Base-by-base conservation (phyloP, 306 rosid genomes). In the Mimosa pudica region DNA sequence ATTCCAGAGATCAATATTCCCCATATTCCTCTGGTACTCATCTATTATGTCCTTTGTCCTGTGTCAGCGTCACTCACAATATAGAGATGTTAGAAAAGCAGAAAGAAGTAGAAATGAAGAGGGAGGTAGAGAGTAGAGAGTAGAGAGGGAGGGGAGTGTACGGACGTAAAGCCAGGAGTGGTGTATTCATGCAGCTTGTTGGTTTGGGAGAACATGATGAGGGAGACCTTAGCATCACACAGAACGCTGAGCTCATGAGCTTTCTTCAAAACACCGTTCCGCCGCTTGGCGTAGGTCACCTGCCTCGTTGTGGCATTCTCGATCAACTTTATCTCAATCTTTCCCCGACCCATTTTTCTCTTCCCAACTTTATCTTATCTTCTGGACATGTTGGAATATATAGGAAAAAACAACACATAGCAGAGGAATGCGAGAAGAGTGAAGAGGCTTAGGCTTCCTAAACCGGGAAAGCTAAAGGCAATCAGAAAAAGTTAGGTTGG, bases 211-310 rank as follows among this genome's bases (percentile, higher is more conserved):
- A 91, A 80, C 92, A 94, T 91, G 89, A 94, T 86, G 76, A 94
- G 89, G 4, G 92, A 94, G 36, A 92, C 96, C 85, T 75, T 90
- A 66, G 98, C 98, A 73, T 94, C 98, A 35, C 98, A 94, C 1
- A 94, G 91, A 78, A 94, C 94, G 63, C 94, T 86, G 81, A 94
- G 98, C 82, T 94, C 98, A 51, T 86, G 80, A 76, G 98, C 98
- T 84, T 94, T 94, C 96, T 94, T 94, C 89, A 89, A 82, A 77
- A 94, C 86, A 67, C 98, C 98, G 85, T 87, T 91, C 9, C 97
- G 32, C 70, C 97, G 70, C 77, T 92, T 94, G 18, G 97, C 92
- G 88, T 90, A 94, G 48, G 98, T 92, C 5, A 94, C 98, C 74
- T 94, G 98, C 87, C 97, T 82, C 90, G 90, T 94, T 5, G 97